Conservation (phyloP, 768 basidiomycete genomes). For the Auricularia cornea region DNA sequence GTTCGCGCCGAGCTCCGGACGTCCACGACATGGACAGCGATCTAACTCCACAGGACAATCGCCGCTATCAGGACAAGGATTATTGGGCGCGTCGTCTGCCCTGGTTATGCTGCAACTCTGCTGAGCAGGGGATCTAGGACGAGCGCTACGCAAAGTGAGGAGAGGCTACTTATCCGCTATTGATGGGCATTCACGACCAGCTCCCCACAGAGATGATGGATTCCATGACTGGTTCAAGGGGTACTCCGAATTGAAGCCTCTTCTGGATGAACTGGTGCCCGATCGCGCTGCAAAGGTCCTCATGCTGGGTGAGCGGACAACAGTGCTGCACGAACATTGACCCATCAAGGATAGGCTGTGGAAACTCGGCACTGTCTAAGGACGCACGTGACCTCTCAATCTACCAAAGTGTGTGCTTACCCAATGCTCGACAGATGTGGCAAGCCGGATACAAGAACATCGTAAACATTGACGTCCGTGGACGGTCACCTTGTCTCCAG, state of each 20-base stretch:
- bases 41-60: not conserved
- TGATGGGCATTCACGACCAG: no score
- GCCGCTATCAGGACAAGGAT: not conserved
- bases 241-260: conserved; percentile 58
- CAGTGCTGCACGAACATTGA: not conserved
- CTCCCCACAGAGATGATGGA: conserved; percentile 43
- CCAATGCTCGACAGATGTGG: conserved; percentile 86
- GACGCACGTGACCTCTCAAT: conserved; percentile 39
- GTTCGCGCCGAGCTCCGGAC: no score
- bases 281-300: conserved; percentile 52
- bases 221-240: conserved; percentile 86
- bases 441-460: conserved; percentile 78
- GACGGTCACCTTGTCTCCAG: not conserved
- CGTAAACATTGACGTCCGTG: conserved; percentile 64
- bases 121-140: conserved; percentile 41
- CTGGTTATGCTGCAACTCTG: not conserved
- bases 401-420: no score
- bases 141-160: conserved; percentile 58
- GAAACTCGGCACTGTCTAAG: conserved; percentile 74
- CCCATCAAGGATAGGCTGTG: conserved; percentile 51
- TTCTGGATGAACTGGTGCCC: conserved; percentile 56
- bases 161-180: no score
- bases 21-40: not conserved
- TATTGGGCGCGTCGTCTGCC: not conserved
- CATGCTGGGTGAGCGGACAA: conserved; percentile 41